Conservation (phyloP, 345 rosid species). For the Syzygium grande region DNA sequence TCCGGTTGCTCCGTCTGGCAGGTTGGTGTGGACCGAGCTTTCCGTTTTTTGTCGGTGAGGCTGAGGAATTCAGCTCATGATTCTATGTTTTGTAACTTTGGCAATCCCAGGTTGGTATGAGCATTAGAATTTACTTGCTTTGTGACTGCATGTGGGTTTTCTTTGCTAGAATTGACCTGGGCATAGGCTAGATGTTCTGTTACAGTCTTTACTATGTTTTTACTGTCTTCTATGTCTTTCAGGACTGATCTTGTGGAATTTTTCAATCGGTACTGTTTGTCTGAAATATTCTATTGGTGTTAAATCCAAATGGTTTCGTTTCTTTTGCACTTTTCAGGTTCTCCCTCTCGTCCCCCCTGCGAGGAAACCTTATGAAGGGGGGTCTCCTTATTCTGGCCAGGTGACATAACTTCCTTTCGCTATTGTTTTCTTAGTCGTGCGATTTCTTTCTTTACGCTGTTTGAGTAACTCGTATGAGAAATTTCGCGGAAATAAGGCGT, state of each 20-base stretch:
- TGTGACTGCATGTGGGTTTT: not conserved
- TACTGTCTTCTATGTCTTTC: not conserved
- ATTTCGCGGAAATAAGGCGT: too few species aligned
- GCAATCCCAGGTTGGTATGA: not conserved
- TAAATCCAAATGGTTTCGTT: not conserved
- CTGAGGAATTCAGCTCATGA: not conserved
- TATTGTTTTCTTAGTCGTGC: not conserved
- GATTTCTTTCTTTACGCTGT: not conserved
- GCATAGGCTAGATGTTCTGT: not conserved
- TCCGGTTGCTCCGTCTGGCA: constrained; percentile 96
- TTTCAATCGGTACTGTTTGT: not conserved
- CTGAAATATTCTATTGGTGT: not conserved
- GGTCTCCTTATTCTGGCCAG: constrained; percentile 95
- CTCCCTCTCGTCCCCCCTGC: constrained; percentile 96
- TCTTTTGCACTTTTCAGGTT: constrained; percentile 32
- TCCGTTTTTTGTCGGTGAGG: not conserved
- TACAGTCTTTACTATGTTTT: not conserved
- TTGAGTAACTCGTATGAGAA: too few species aligned
- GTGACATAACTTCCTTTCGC: constrained; percentile 17
- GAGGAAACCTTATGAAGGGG: constrained; percentile 44
- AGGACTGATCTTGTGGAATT: accelerated
- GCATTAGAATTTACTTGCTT: not conserved
- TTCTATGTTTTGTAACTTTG: not conserved
- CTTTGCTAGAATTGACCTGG: not conserved
- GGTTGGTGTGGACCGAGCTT: constrained; percentile 15